Evolutionary conservation across 345 rosid genomes (phyloP).

Genomic region (Laguncularia racemosa): DNA sequence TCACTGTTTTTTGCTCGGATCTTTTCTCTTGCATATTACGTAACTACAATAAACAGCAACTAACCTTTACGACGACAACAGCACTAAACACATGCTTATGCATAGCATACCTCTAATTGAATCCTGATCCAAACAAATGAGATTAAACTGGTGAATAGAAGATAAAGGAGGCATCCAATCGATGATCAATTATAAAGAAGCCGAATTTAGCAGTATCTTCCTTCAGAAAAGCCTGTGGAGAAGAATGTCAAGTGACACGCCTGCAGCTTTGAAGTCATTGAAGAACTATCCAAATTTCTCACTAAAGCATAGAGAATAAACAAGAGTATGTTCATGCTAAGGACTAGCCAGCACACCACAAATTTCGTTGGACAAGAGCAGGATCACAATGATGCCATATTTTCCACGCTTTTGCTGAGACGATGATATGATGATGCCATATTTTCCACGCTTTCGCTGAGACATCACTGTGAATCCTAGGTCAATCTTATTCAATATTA

Average conservation of each 20-base stretch:
- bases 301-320: too few relatives aligned
- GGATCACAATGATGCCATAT: too few relatives aligned
- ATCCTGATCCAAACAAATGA: constrained; percentile 79
- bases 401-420: too few relatives aligned
- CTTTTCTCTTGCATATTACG: constrained; percentile 8
- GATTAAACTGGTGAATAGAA: constrained; percentile 69
- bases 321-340: too few relatives aligned
- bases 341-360: too few relatives aligned
- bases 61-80: constrained; percentile 53
- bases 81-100: constrained; percentile 47
- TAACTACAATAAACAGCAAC: constrained; percentile 40
- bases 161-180: constrained; percentile 55
- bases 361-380: too few relatives aligned
- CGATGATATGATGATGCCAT: too few relatives aligned
- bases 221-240: constrained; percentile 81
- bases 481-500: too few relatives aligned
- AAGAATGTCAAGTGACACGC: constrained; percentile 59
- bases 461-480: too few relatives aligned
- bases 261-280: constrained; percentile 46
- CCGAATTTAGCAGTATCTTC: constrained; percentile 74
- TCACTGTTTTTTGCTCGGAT: constrained; percentile 4
- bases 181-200: constrained; percentile 65
- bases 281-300: constrained; percentile 17
- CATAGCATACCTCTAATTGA: constrained; percentile 80
- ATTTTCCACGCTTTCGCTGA: too few relatives aligned